These are phyloP conservation scores for Evernia prunastri DNA, from an alignment of 495 filamentous ascomycete genomes.

Conservation along the genomic window DNA sequence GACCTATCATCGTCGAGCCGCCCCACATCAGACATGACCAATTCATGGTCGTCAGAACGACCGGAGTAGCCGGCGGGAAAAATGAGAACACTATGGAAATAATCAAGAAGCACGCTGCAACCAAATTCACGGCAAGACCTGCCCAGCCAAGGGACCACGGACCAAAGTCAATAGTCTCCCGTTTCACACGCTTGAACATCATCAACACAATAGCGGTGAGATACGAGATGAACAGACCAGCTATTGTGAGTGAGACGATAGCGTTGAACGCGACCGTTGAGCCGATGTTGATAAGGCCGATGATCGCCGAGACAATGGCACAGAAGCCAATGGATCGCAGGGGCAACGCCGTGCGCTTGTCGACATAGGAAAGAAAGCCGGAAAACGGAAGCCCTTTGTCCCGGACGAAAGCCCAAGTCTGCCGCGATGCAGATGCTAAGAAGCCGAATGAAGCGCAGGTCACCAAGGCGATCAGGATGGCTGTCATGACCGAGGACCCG, in stretches of 20 bases:
- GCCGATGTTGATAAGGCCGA: background rate
- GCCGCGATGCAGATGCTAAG: conserved; percentile 48
- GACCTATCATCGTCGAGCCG: background rate
- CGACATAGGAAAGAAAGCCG: conserved; percentile 33
- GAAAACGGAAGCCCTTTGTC: conserved; percentile 56
- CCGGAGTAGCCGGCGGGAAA: background rate
- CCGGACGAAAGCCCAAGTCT: conserved; percentile 53
- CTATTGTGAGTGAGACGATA: background rate
- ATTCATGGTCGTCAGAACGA: background rate
- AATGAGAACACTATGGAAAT: background rate
- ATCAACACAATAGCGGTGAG: background rate
- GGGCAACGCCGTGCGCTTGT: background rate
- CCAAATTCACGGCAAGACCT: background rate
- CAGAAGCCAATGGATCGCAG: background rate
- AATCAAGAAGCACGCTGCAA: background rate
- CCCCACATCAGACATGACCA: background rate
- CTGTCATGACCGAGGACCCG: conserved; percentile 30
- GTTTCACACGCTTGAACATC: background rate
- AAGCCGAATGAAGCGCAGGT: conserved; percentile 41
- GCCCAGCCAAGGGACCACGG: background rate
- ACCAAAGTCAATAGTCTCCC: background rate
- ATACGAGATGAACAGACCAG: background rate
- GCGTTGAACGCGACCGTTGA: background rate
- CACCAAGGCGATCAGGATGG: background rate
- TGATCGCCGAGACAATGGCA: background rate